phyloP scores from a whole-genome alignment of 176 grass and related monocot species.

The Aegilops umbellulata region DNA sequence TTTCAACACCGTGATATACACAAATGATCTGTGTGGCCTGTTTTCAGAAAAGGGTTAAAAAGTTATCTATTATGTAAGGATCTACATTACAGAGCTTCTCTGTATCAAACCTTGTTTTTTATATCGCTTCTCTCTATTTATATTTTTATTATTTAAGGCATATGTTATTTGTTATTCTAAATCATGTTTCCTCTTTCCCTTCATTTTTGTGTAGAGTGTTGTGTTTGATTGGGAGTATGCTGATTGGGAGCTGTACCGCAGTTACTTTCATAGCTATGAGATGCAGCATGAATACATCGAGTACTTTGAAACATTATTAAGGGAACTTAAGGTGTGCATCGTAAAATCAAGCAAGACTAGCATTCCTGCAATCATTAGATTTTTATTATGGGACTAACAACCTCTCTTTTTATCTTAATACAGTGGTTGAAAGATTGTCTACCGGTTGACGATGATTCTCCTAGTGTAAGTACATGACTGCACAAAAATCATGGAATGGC shows the following conservation, averaged over 20 bases:
- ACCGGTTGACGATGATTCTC: background rate
- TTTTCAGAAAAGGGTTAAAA: too few species aligned
- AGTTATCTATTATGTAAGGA: too few species aligned
- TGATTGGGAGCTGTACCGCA: background rate
- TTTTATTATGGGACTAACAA: background rate
- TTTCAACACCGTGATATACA: background rate
- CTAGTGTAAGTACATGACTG: slow-evolving; percentile 16
- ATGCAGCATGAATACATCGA: slow-evolving; percentile 12
- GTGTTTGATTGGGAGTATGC: background rate
- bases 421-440: slow-evolving; percentile 34
- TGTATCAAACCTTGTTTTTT: background rate
- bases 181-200: background rate
- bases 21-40: too few species aligned
- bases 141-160: background rate
- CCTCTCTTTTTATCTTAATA: background rate
- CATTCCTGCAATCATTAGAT: background rate
- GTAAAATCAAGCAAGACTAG: slow-evolving; percentile 1
- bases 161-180: background rate
- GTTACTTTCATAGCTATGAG: slow-evolving; percentile 3
- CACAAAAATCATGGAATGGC: background rate
- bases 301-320: slow-evolving; percentile 13
- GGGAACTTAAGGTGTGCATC: slow-evolving; percentile 11
- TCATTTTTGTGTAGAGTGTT: background rate
- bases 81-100: too few species aligned
- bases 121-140: background rate